phyloP scores from a whole-genome alignment of 352 stramenopile species.

The Pythium insidiosum region DNA sequence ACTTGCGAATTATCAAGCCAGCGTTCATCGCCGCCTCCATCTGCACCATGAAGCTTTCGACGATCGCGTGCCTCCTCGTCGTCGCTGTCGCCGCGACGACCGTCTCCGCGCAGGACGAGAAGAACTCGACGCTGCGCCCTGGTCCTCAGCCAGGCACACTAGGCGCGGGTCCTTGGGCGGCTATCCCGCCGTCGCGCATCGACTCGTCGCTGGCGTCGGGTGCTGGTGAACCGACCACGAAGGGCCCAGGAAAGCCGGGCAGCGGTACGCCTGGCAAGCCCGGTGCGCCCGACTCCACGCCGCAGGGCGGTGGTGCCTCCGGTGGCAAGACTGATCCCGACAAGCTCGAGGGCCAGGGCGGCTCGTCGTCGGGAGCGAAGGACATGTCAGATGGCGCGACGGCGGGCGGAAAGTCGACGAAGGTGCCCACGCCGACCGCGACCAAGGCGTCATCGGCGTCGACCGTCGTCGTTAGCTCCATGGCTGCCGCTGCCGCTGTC shows the following conservation, averaged over 20 bases:
- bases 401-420: background rate
- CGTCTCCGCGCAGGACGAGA: background rate
- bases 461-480: background rate
- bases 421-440: background rate
- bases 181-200: slow-evolving; percentile 7
- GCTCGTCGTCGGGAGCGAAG: slow-evolving; percentile 1
- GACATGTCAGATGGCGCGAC: slow-evolving; percentile 1
- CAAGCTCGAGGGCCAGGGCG: background rate
- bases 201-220: slow-evolving; percentile 15
- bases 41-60: slow-evolving; percentile 5
- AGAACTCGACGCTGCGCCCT: too few species aligned
- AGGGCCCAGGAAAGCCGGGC: slow-evolving; percentile 10
- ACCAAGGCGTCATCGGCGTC: background rate
- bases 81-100: slow-evolving; percentile 1
- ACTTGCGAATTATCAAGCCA: too few species aligned
- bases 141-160: slow-evolving; percentile 13
- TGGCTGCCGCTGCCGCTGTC: background rate
- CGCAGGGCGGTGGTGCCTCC: background rate
- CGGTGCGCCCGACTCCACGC: too few species aligned
- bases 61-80: slow-evolving; percentile 6
- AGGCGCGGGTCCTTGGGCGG: slow-evolving; percentile 7
- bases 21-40: background rate
- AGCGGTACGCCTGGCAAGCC: too few species aligned
- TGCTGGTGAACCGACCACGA: background rate
- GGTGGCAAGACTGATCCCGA: background rate